Evolutionary conservation across 1,284 basidiomycete species (phyloP).

Genomic region (Malassezia slooffiae): DNA sequence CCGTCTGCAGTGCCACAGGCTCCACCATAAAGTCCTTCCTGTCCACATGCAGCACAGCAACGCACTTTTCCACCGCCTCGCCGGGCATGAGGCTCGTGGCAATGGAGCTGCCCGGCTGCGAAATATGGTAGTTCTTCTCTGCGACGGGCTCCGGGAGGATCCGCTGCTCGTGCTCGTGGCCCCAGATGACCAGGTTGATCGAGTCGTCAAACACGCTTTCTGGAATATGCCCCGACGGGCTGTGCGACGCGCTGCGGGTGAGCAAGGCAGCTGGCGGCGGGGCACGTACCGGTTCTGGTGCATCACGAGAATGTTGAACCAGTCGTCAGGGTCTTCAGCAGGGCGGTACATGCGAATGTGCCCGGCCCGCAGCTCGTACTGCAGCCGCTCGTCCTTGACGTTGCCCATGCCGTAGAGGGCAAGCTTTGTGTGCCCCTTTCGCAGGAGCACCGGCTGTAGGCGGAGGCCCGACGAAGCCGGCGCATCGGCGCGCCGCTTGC

Average conservation of each 20-base stretch:
- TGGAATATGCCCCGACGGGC: conserved; percentile 80
- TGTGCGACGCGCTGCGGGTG: conserved; percentile 67
- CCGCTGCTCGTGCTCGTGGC: conserved; percentile 95
- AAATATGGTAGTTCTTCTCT: conserved; percentile 80
- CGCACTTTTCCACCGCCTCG: conserved; percentile 31
- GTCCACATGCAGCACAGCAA: conserved; percentile 50
- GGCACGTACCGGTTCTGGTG: conserved; percentile 88
- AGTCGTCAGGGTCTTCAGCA: conserved; percentile 59
- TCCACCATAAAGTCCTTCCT: conserved; percentile 74
- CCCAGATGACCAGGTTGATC: conserved; percentile 88
- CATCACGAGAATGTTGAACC: conserved; percentile 87
- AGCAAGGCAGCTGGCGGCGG: too few species aligned
- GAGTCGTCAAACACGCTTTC: conserved; percentile 96
- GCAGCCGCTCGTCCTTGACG: conserved; percentile 88
- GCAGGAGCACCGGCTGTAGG: conserved; percentile 76
- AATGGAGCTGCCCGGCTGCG: conserved; percentile 87
- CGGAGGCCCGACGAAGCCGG: conserved; percentile 59
- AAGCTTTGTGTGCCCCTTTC: conserved; percentile 74
- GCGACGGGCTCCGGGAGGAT: conserved; percentile 80
- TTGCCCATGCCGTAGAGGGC: conserved; percentile 94
- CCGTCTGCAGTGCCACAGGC: conserved; percentile 75
- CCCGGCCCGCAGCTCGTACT: conserved; percentile 84
- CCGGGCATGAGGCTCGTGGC: conserved; percentile 60
- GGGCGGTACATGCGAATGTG: conserved; percentile 94
- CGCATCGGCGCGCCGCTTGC: conserved; percentile 28